Evolutionary conservation across 768 basidiomycete species (phyloP), one percentile per base, ranked within the genome.

Genomic region (Amanita exitialis): DNA sequence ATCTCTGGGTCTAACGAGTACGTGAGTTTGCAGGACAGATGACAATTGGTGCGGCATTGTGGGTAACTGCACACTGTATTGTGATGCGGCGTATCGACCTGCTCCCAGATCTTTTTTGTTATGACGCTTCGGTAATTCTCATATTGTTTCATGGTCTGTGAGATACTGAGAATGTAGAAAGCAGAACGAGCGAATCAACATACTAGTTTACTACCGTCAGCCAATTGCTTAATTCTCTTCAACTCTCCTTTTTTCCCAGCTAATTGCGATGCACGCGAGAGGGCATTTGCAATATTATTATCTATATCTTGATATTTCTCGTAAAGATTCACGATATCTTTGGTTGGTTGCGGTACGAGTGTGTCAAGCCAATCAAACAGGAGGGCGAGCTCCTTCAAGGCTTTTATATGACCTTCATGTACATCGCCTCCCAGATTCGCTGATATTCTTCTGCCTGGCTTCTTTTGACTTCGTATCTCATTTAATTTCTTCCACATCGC

Each of bases 311-410:
- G 42, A 20, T 28, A 42, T 34, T 50, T 30, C 13, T 52, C 39
- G 23, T 55, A 55, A 18, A 57, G 39, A 38, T 44, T 13, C 6
- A 53, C 15, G 20, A 59, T 57, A 28, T 44, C 54, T 12, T 51
- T 46, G 2, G 54, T 55, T 9, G 58, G 52, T 35, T 59, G 56
- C 5, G 53, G 43, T 23, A 41, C 43, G 25, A 50, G 52, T 32
- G 49, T 36, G 23, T 56, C 54, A 12, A 57, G 49, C 54, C 49
- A 59, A 18, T 53, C 13, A 35, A 59, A 57, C 12, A 57, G 12
- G 7, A 44, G 37, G 15, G 28, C 47, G 6, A 59, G 36, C 16
- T 46, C 54, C 15, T 45, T 43, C 53, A 59, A 27, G 12, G 58
- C 45, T 43, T 54, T 54, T 5, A 15, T 41, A 35, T 56, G 53